A percentile compares a stretch with the other conserved stretches of the same genome.
Conservation (phyloP, 1,139 yeast genomes). For the Pichia sp. region DNA sequence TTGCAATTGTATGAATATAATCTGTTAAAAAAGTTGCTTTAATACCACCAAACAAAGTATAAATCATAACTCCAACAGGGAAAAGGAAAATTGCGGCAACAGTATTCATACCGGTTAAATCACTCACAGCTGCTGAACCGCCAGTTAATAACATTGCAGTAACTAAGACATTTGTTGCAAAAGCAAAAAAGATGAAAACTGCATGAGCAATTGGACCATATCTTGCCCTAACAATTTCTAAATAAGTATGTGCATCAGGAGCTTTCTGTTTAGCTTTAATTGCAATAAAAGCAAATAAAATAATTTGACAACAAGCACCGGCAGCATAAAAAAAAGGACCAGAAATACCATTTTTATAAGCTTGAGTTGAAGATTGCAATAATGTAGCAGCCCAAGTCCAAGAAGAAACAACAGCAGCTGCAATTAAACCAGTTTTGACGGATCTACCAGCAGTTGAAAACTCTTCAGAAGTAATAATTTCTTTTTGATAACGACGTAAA, state of each 20-base stretch:
- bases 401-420: slow-evolving; percentile 33
- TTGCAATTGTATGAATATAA: slow-evolving; percentile 27
- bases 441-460: slow-evolving; percentile 40
- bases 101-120: slow-evolving; percentile 36
- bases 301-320: slow-evolving; percentile 49
- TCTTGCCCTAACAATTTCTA: slow-evolving; percentile 44
- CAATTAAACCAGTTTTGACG: slow-evolving; percentile 33
- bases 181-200: slow-evolving; percentile 23
- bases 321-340: slow-evolving; percentile 49
- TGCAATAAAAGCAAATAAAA: slow-evolving; percentile 46
- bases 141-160: slow-evolving; percentile 35
- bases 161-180: slow-evolving; percentile 25
- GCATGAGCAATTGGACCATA: slow-evolving; percentile 37
- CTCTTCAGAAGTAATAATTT: slow-evolving; percentile 82
- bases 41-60: slow-evolving; percentile 39
- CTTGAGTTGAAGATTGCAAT: slow-evolving; percentile 23
- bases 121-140: slow-evolving; percentile 36
- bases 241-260: slow-evolving; percentile 49
- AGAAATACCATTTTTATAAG: slow-evolving; percentile 31
- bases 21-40: slow-evolving; percentile 37
- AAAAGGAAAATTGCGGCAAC: slow-evolving; percentile 37
- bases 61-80: slow-evolving; percentile 39
- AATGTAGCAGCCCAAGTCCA: slow-evolving; percentile 38
- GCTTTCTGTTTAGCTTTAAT: slow-evolving; percentile 50
- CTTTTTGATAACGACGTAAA: slow-evolving; percentile 69